Base-by-base conservation (phyloP, 2,329 filamentous ascomycete species). In the Apiospora sp. region DNA sequence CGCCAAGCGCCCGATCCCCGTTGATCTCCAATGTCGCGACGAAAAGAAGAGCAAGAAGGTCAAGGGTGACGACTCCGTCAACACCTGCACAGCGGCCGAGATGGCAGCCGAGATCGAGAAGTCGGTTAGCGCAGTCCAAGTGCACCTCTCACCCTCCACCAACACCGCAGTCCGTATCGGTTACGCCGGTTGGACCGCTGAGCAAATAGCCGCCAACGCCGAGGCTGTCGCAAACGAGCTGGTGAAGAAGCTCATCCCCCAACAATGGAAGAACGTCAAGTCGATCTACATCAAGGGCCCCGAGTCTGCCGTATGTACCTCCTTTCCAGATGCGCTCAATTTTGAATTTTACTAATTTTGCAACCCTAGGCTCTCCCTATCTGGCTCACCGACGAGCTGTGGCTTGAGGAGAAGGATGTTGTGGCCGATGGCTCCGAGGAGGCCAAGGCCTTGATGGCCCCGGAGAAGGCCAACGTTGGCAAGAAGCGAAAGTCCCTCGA, bases 331-430 rank as follows among this genome's bases (percentile, higher is more conserved):
- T 24, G 2, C 44, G n/a, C 14, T 30, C 49, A n/a, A 41, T 24
- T 7, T 1, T 34, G n/a, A 14, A 14, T 14, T 5, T 41, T 13
- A 41, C 68, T 70, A 30, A 70, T 34, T n/a, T 27, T 27, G 1
- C 1, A 27, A 27, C 19, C 10, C 5, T 27, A 70, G 69, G 93
- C 96, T 12, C 87, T 99, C 79, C 96, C 96, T n/a, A 92, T 99
- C 80, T 99, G 95, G 94, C 86, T 98, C 80, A 93, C 96, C 5
- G 92, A 95, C 77, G 95, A 98, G 87, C 87, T 99, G 75, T 99
- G 96, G 95, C 83, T 92, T 22, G 93, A 96, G 76, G 88, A 91
- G 74, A 92, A 94, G 74, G 90, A 92, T 79, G 90, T 98, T 8
- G 85, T 96, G 48, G 85, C 87, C 75, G 86, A 87, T 49, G 84